Conservation (phyloP, 2,329 filamentous ascomycete genomes). For the Chlorencoelia australis region DNA sequence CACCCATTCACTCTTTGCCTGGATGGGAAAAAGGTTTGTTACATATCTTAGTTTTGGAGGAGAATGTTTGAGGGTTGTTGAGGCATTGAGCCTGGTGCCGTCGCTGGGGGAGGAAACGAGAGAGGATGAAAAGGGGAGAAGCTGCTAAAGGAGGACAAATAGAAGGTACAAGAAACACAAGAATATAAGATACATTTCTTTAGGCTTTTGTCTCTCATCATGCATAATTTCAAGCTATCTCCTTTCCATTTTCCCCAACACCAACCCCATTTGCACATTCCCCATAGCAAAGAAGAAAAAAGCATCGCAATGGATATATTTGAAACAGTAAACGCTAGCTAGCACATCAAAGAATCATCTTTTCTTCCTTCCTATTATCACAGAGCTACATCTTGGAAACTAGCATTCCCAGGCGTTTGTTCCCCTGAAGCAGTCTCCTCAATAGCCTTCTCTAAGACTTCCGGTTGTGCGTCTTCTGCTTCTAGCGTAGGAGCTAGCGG, state of each 20-base stretch:
- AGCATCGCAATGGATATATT: slow-evolving; percentile 5
- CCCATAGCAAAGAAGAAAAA: neutral
- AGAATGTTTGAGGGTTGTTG: too few relatives aligned
- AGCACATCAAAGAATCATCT: slow-evolving; percentile 1
- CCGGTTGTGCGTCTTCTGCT: slow-evolving; percentile 26
- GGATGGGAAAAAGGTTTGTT: too few relatives aligned
- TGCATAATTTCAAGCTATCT: too few relatives aligned
- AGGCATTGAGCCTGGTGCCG: too few relatives aligned
- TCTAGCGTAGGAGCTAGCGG: slow-evolving; percentile 26
- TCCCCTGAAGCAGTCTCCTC: slow-evolving; percentile 29
- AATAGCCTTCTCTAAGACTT: slow-evolving; percentile 28
- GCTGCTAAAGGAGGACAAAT: too few relatives aligned
- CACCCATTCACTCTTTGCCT: too few relatives aligned
- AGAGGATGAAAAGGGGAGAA: neutral
- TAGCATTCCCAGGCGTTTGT: slow-evolving; percentile 42
- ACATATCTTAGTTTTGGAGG: too few relatives aligned
- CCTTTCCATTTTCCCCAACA: slow-evolving; percentile 4
- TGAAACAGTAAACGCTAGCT: slow-evolving; percentile 3
- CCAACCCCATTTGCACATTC: slow-evolving; percentile 1
- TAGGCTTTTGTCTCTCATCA: too few relatives aligned
- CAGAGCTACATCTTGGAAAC: slow-evolving; percentile 56
- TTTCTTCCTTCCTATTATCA: slow-evolving; percentile 26
- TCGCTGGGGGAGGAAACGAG: neutral
- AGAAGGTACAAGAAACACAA: neutral
- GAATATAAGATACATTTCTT: neutral